A percentile compares a stretch with the other conserved stretches of the same genome.
These are phyloP conservation scores for Suzukiozyma palmioleophila DNA, from an alignment of 1,139 yeast species.

Conservation along the genomic window DNA sequence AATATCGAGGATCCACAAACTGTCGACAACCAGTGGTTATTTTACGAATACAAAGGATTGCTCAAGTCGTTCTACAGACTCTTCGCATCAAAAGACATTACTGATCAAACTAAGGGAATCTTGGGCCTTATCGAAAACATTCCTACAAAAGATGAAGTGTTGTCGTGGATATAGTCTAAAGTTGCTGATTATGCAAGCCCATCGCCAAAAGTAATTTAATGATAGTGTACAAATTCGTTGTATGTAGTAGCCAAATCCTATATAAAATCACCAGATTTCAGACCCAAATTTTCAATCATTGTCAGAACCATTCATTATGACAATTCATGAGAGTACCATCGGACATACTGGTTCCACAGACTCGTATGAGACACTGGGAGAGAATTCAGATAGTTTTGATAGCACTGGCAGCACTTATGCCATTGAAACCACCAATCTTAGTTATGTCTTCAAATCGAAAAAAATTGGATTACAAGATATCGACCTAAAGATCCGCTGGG, in stretches of 20 bases:
- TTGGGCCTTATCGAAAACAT: constrained; percentile 17
- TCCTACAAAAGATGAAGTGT: constrained; percentile 23
- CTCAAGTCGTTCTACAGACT: constrained; percentile 38
- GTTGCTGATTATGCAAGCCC: no score
- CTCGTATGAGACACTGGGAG: no score
- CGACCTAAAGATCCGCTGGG: constrained; percentile 57
- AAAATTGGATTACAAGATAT: constrained; percentile 68
- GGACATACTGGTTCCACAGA: no score
- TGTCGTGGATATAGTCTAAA: constrained; percentile 22
- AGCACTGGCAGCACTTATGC: constrained; percentile 26
- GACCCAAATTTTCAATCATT: no score
- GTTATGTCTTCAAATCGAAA: constrained; percentile 64
- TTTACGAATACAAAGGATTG: constrained; percentile 41
- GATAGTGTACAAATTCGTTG: no score
- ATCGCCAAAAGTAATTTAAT: no score
- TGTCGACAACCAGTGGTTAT: constrained; percentile 40
- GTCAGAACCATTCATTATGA: no score
- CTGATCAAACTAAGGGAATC: no score
- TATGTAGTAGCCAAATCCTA: no score
- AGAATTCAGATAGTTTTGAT: no score
- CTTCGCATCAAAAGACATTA: constrained; percentile 13
- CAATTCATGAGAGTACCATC: no score
- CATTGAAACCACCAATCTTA: constrained; percentile 60
- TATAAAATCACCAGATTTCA: no score
- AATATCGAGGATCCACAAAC: constrained; percentile 24